phyloP scores from a whole-genome alignment of 352 stramenopile species.

The Phytopythium delawarense region DNA sequence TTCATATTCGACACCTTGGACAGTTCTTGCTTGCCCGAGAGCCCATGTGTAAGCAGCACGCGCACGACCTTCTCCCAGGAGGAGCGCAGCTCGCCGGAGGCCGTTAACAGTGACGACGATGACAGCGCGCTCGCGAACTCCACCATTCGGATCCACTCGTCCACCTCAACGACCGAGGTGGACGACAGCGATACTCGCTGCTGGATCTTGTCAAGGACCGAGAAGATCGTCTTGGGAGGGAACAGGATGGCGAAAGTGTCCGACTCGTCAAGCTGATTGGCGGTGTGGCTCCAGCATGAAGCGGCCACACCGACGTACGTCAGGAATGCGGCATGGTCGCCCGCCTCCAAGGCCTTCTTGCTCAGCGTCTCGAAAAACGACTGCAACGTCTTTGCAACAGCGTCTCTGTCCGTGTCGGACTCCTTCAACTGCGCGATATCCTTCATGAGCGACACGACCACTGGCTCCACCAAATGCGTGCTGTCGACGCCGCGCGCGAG shows the following conservation, averaged over 20 bases:
- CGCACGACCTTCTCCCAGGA: conserved; percentile 50
- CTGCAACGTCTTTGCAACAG: conserved; percentile 6
- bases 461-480: neutral
- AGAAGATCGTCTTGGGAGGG: conserved; percentile 20
- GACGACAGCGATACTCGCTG: conserved; percentile 27
- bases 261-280: neutral
- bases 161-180: conserved; percentile 27
- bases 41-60: conserved; percentile 45
- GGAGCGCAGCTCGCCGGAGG: conserved; percentile 25
- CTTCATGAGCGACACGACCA: conserved; percentile 1
- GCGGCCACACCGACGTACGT: conserved; percentile 10
- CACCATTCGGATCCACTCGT: conserved; percentile 32
- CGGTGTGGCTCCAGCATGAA: conserved; percentile 14
- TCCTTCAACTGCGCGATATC: neutral
- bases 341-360: neutral
- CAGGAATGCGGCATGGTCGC: neutral
- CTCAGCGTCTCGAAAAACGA: conserved; percentile 11
- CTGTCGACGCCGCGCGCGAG: conserved; percentile 13
- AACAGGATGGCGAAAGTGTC: conserved; percentile 17
- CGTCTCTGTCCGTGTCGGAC: neutral
- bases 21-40: conserved; percentile 58
- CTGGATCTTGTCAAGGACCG: conserved; percentile 25
- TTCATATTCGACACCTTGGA: conserved; percentile 42
- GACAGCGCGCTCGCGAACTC: conserved; percentile 36
- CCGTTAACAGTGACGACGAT: conserved; percentile 14